These are phyloP conservation scores for Gossypium schwendimanii DNA, from an alignment of 441 rosid genomes.

Conservation along the genomic window DNA sequence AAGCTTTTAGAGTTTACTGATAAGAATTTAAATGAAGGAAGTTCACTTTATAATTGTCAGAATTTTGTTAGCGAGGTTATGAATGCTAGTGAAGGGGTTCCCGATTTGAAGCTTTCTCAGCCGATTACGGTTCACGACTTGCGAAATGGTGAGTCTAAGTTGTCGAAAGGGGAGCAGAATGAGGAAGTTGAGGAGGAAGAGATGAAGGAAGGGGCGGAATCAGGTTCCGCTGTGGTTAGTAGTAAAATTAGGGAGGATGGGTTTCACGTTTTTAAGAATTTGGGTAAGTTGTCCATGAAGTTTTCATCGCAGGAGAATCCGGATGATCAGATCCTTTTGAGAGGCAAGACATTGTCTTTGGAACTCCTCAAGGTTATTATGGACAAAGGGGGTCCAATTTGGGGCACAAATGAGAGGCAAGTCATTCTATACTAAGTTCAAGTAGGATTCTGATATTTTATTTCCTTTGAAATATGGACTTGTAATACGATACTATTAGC, in stretches of 20 bases:
- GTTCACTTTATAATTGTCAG: constrained; percentile 67
- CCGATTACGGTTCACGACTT: constrained; percentile 13
- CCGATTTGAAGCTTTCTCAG: constrained; percentile 29
- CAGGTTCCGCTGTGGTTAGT: constrained; percentile 21
- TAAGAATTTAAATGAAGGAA: constrained; percentile 85
- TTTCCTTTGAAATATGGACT: constrained; percentile 1
- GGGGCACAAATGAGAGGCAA: constrained; percentile 82
- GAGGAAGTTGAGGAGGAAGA: constrained; percentile 23
- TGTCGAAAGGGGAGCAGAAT: constrained; percentile 25
- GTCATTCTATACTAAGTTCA: constrained; percentile 15
- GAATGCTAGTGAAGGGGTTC: constrained; percentile 52
- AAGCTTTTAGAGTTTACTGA: constrained; percentile 73
- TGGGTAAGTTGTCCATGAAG: constrained; percentile 90
- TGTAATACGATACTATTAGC: neutral
- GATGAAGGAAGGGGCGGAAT: constrained; percentile 22
- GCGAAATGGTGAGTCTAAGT: constrained; percentile 33
- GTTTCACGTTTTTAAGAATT: constrained; percentile 68
- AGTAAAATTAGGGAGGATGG: constrained; percentile 88
- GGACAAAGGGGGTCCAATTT: constrained; percentile 74
- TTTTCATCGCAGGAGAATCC: constrained; percentile 78
- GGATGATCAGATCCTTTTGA: constrained; percentile 84
- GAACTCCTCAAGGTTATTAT: constrained; percentile 80
- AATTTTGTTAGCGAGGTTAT: constrained; percentile 65
- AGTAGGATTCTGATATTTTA: neutral
- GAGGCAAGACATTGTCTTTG: constrained; percentile 80